A percentile compares a stretch with the other conserved stretches of the same genome.
phyloP scores from a whole-genome alignment of 192 early-diverging fungal genomes.

The Gonapodya prolifera region DNA sequence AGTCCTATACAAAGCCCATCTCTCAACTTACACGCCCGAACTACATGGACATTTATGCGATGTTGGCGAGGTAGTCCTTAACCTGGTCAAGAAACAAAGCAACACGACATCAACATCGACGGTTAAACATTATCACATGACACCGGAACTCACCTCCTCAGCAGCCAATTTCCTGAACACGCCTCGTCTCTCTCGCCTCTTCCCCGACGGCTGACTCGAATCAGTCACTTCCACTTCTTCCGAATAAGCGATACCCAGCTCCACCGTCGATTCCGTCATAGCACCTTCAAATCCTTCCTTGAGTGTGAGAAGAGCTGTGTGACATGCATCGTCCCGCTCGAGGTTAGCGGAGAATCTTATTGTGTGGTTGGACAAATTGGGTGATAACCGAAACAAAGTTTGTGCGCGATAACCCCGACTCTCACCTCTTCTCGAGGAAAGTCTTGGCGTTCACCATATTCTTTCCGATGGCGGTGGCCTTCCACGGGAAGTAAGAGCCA shows the following conservation, averaged over 20 bases:
- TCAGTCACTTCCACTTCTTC: slow-evolving; percentile 33
- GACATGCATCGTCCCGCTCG: slow-evolving; percentile 96
- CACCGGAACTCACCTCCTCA: slow-evolving; percentile 29
- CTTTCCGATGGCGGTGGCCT: slow-evolving; percentile 96
- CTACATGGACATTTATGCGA: slow-evolving; percentile 36
- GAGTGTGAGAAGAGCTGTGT: slow-evolving; percentile 96
- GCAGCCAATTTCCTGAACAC: slow-evolving; percentile 72
- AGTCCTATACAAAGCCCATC: not conserved
- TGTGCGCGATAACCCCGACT: not conserved
- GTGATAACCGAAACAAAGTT: not conserved
- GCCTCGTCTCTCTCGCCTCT: slow-evolving; percentile 27
- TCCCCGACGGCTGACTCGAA: slow-evolving; percentile 38
- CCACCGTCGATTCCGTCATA: slow-evolving; percentile 91
- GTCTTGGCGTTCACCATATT: slow-evolving; percentile 99
- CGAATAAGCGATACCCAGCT: slow-evolving; percentile 71
- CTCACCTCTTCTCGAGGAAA: slow-evolving; percentile 91
- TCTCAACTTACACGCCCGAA: not conserved
- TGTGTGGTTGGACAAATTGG: not conserved
- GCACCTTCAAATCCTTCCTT: slow-evolving; percentile 99
- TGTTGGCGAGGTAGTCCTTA: slow-evolving; percentile 96
- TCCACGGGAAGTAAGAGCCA: slow-evolving; percentile 98
- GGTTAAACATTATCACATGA: not conserved
- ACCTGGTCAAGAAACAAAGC: slow-evolving; percentile 21
- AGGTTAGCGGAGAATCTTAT: slow-evolving; percentile 73
- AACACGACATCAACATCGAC: not conserved